Evolutionary conservation across 305 asterid species (phyloP).

Genomic region (Solanum hybrid): DNA sequence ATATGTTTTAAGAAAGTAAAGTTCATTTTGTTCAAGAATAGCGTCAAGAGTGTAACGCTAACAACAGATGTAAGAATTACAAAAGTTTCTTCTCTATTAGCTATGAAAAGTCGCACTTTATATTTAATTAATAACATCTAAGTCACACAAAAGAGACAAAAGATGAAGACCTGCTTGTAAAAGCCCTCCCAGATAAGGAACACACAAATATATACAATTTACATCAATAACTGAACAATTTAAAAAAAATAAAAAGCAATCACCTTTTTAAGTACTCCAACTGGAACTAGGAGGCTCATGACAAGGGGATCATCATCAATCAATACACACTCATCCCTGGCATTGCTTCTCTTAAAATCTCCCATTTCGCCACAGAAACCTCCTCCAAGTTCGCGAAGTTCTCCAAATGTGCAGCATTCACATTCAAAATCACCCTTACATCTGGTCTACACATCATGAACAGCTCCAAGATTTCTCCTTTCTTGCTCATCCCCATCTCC

Average conservation of each 20-base stretch:
- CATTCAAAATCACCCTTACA: constrained; percentile 27
- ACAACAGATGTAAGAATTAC: neutral
- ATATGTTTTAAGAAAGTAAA: neutral
- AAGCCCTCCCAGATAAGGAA: neutral
- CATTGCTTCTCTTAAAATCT: constrained; percentile 28
- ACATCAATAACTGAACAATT: neutral
- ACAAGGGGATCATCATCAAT: constrained; percentile 33
- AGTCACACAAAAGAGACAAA: neutral
- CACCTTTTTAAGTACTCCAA: constrained; percentile 24
- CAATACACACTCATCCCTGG: constrained; percentile 22
- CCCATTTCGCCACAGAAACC: constrained; percentile 23
- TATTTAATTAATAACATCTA: neutral
- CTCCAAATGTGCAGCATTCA: constrained; percentile 28
- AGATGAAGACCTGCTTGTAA: neutral
- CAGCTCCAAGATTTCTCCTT: constrained; percentile 28
- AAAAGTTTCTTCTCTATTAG: neutral
- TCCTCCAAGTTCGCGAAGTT: constrained; percentile 22
- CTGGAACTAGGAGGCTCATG: constrained; percentile 17
- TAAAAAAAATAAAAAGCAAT: neutral
- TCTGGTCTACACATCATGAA: constrained; percentile 21
- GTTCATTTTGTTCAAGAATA: neutral
- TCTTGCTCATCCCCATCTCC: constrained; percentile 28
- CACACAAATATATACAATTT: neutral
- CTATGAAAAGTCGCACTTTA: neutral
- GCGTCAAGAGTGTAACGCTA: neutral